Percentiles rank a stretch among this genome's conserved stretches.
These are phyloP conservation scores for Colletotrichum sansevieriae DNA, from an alignment of 2,329 filamentous ascomycete genomes.

Conservation along the genomic window DNA sequence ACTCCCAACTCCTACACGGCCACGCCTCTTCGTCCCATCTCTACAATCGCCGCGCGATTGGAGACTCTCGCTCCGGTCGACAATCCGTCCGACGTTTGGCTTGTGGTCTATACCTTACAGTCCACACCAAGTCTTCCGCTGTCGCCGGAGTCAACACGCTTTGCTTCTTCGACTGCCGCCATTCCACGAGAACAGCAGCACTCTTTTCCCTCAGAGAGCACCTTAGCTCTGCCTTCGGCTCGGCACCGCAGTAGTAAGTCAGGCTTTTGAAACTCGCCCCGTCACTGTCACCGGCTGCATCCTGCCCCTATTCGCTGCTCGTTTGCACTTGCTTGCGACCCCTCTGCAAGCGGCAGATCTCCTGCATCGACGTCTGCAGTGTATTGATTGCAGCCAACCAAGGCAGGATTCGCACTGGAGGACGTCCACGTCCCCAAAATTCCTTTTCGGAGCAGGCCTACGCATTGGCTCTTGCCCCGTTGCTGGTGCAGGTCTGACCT, in stretches of 20 bases:
- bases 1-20: constrained; percentile 32
- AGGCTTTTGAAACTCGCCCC: constrained; percentile 14
- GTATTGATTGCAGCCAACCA: constrained; percentile 28
- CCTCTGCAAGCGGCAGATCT: constrained; percentile 33
- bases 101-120: constrained; percentile 10
- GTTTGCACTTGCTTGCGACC: constrained; percentile 18
- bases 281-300: constrained; percentile 1
- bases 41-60: constrained; percentile 23
- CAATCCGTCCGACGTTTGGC: constrained; percentile 37
- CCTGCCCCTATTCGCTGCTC: constrained; percentile 25
- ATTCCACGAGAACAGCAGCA: constrained; percentile 31
- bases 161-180: constrained; percentile 18
- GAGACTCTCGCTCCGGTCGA: constrained; percentile 27
- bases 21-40: constrained; percentile 36
- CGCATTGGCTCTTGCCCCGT: constrained; percentile 22
- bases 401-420: constrained; percentile 9
- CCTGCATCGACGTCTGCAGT: constrained; percentile 29
- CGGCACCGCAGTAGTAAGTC: constrained; percentile 27
- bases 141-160: neutral
- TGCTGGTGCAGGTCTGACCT: constrained; percentile 9
- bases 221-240: neutral
- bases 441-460: constrained; percentile 20
- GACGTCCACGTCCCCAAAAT: constrained; percentile 25
- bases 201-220: neutral
- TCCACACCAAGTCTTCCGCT: neutral